These are phyloP conservation scores for Leccinum broughii DNA, from an alignment of 768 basidiomycete species.

Conservation along the genomic window DNA sequence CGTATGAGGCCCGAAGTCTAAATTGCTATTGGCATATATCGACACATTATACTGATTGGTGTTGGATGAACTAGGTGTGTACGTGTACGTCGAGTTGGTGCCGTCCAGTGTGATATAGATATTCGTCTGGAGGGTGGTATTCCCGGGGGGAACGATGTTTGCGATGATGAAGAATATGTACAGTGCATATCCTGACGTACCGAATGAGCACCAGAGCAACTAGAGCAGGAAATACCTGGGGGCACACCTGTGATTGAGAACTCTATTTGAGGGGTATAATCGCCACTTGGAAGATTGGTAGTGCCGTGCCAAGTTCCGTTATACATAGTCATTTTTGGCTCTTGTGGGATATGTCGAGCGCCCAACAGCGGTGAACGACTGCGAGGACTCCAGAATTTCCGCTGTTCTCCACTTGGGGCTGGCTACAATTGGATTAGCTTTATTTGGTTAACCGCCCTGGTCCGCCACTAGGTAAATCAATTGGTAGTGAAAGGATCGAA, in stretches of 20 bases:
- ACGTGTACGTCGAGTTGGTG: background rate
- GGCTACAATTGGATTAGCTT: too few species aligned
- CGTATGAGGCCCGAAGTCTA: slow-evolving; percentile 7
- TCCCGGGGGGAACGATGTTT: background rate
- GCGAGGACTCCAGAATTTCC: too few species aligned
- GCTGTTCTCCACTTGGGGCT: too few species aligned
- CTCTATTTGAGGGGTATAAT: background rate
- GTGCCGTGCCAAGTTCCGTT: slow-evolving; percentile 22
- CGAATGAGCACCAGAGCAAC: background rate
- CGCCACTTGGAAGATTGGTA: background rate
- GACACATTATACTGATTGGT: slow-evolving; percentile 16
- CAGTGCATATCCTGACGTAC: slow-evolving; percentile 9
- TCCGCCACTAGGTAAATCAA: too few species aligned
- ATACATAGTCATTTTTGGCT: background rate
- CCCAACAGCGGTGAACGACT: too few species aligned
- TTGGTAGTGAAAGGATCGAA: too few species aligned
- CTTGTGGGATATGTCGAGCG: too few species aligned
- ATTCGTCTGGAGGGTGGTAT: background rate
- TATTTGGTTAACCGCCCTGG: too few species aligned
- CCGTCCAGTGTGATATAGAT: slow-evolving; percentile 14
- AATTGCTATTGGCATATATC: slow-evolving; percentile 12
- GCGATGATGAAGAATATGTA: slow-evolving; percentile 22
- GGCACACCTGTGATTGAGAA: slow-evolving; percentile 14
- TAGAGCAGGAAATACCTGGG: background rate
- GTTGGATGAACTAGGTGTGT: background rate